Base-by-base conservation (phyloP, 306 rosid species). In the Erythrophleum fordii region DNA sequence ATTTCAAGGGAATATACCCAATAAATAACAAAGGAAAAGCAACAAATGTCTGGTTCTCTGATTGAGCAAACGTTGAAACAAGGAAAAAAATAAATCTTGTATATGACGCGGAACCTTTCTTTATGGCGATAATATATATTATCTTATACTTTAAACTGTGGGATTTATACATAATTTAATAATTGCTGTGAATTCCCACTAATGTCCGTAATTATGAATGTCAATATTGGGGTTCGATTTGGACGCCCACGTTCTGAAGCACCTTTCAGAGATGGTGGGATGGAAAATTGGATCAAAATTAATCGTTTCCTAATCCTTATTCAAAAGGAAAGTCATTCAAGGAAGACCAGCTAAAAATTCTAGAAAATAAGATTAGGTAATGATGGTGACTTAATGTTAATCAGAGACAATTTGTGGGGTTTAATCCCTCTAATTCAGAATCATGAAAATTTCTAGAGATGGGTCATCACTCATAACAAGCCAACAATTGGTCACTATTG, bases 191-290 rank as follows among this genome's bases (percentile, higher is more conserved):
- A 73, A 72, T 45, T 76, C 53, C 77, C 85, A 71, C 31, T 51
- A 2, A 52, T 39, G 64, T 12, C 34, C 62, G 6, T 70, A 26
- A 46, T 72, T 29, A 18, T n/a, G 75, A 46, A 26, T 26, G 61
- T 71, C 64, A 51, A 18, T 20, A 31, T 51, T 51, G 26, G 42
- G 35, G 56, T 11, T 42, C 4, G 17, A 23, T 11, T 68, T 48
- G 37, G 78, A 75, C 72, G 81, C 73, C 73, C 81, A 62, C 58
- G 67, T 82, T 82, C 11, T 35, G 61, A 61, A 82, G 83, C 81
- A 77, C 42, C 83, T 31, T 73, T 61, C 42, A 6, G 25, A 71
- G 18, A 28, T 4, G 60, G 58, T 0, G 39, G 58, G 13, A 25
- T 25, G 23, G 52, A 69, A 16, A 69, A 45, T 42, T 5, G 74